Evolutionary conservation across 2,329 filamentous ascomycete genomes (phyloP), one percentile per base, ranked within the genome.

Genomic region (Coniochaeta pulveracea): DNA sequence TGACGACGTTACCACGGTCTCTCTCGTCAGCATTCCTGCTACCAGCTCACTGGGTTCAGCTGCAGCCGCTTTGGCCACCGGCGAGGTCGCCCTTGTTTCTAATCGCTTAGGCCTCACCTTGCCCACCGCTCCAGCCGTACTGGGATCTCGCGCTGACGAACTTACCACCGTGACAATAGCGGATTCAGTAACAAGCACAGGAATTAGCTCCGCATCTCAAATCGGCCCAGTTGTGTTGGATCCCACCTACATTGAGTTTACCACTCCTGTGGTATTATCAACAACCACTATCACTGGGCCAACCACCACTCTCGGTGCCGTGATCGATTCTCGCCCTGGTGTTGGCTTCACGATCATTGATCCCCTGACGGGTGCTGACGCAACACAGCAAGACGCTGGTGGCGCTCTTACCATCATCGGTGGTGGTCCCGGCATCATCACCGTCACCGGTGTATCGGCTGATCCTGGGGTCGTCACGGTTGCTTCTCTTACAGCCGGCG

Each of bases 331-430:
- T 15, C 28, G 28, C 22, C 28, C 28, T 6, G 18, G 18, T n/a
- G n/a, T n/a, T n/a, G 28, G 28, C 19, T 31, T 31, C 28, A 31
- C 28, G n/a, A 21, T 31, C 17, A 31, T 31, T 10, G 18, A 31
- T 9, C 18, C 18, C 18, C 9, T 31, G 18, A n/a, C n/a, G n/a
- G n/a, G n/a, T n/a, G n/a, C n/a, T n/a, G n/a, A n/a, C n/a, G n/a
- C n/a, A n/a, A n/a, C n/a, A n/a, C n/a, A n/a, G n/a, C n/a, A n/a
- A n/a, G n/a, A n/a, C n/a, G n/a, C n/a, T n/a, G n/a, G n/a, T n/a
- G n/a, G n/a, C n/a, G n/a, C n/a, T n/a, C n/a, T n/a, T n/a, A n/a
- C n/a, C n/a, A n/a, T n/a, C n/a, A n/a, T n/a, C n/a, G n/a, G n/a
- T n/a, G n/a, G n/a, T n/a, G n/a, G n/a, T n/a, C n/a, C n/a, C n/a